Base-by-base conservation (phyloP, 345 rosid genomes). In the Heritiera littoralis region DNA sequence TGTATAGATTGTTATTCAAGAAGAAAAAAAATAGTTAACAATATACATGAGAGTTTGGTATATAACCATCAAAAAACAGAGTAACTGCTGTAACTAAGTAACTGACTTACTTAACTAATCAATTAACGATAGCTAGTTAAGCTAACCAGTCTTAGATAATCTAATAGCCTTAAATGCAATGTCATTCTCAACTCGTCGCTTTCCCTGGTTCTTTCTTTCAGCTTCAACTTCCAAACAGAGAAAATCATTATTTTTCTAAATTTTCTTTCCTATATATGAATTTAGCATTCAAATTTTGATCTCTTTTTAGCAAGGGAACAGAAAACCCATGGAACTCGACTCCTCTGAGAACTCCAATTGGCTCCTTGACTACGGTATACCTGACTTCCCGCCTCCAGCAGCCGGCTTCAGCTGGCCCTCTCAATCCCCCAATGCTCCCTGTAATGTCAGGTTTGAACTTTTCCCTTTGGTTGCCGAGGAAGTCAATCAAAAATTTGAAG, bases 341-440 rank as follows among this genome's bases (percentile, higher is more conserved):
- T 64, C 82, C 7, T 11, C 68, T 10, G 80, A 83, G 17, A 72
- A 79, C 74, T 66, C 83, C 45, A 74, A 80, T 68, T 83, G 85
- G 85, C 80, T 83, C 11, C 69, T 80, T 35, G 85, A 83, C 67
- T 83, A 80, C 45, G 82, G 80, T 78, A 67, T 83, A 66, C 30
- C 80, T 5, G 85, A 80, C 20, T 66, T 70, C 72, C 63, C 68
- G 43, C 60, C 78, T 35, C 51, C 77, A 52, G 59, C 61, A 40
- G 66, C 75, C 76, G 75, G 64, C 63, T 80, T 76, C 51, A 59
- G 46, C 41, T 80, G 85, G 85, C 28, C 82, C 30, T 49, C 78
- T 43, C 80, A 72, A 28, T 2, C 65, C 65, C 55, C 77, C 52
- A 65, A 58, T 59, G 70, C 74, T 56, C 66, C 80, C 63, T 65